Base-by-base conservation (phyloP, 148 eudicot genomes). In the Nepenthes mirabilis region DNA sequence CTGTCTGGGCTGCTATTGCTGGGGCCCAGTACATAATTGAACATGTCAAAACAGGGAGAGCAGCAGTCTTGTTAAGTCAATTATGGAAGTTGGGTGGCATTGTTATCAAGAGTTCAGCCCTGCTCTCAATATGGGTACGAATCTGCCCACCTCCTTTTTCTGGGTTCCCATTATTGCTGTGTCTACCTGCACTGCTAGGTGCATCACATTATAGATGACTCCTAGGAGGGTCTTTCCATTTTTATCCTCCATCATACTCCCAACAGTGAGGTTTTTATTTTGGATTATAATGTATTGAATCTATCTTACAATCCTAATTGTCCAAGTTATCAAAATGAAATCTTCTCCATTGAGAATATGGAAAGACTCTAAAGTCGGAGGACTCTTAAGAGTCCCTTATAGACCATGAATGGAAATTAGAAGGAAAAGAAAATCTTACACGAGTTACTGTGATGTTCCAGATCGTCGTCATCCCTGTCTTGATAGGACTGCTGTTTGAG, bases 401-500 rank as follows among this genome's bases (percentile, higher is more conserved):
- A 23, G 23, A 23, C 23, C 23, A 23, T 23, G 23, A 23, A 23
- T 23, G 6, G 14, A 49, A 49, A 11, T n/a, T 6, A n/a, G 3
- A 10, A 11, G 13, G 14, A 49, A 32, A 43, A 33, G 32, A 57
- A n/a, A 6, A 61, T 36, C 58, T n/a, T n/a, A 37, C 12, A 35
- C 23, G 47, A 9, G 13, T n/a, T 49, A 12, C 14, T 49, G 12
- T n/a, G 12, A 10, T 49, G 13, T 56, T 77, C 35, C 91, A 93
- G 96, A 82, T 93, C 33, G 79, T 93, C 66, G 82, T 93, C 36
- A 89, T 93, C 72, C 99, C 96, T 1, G 89, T 88, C 43, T 58
- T 93, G 56, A 86, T 93, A 64, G 99, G 99, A 58, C 81, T 93
- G 71, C 88, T 93, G n/a, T 93, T 93, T 65, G 99, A 93, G 81